Evolutionary conservation across 257 asterid genomes (phyloP).

Genomic region (Cinchona pubescens): DNA sequence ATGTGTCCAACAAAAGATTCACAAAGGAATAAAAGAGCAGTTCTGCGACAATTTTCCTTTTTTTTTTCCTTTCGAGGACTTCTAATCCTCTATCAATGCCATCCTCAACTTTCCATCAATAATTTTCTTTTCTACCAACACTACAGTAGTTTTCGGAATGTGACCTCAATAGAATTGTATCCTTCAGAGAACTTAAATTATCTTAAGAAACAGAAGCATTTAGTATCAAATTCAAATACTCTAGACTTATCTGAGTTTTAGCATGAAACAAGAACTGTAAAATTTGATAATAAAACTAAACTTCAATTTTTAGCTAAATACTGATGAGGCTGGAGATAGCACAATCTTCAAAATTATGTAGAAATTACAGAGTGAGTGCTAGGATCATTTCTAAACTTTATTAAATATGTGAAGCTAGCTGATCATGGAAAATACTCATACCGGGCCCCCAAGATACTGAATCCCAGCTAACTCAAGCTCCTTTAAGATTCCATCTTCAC

Average conservation of each 20-base stretch:
- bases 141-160: background rate
- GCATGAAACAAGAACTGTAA: background rate
- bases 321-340: background rate
- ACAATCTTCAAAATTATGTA: background rate
- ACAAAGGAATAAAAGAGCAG: background rate
- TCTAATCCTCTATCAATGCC: background rate
- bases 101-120: background rate
- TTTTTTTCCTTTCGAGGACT: background rate
- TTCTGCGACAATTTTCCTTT: background rate
- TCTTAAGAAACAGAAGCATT: background rate
- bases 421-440: conserved; percentile 30
- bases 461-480: conserved; percentile 90
- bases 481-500: conserved; percentile 93
- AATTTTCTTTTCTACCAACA: background rate
- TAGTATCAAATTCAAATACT: background rate
- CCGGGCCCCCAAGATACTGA: conserved; percentile 94
- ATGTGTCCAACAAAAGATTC: background rate
- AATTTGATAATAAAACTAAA: background rate
- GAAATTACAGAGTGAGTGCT: conserved; percentile 4
- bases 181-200: background rate
- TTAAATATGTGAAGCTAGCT: background rate
- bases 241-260: background rate
- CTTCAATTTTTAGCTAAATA: background rate
- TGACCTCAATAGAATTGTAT: background rate
- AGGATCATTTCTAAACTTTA: too few species aligned